Evolutionary conservation across 2,329 filamentous ascomycete genomes (phyloP), one percentile per base, ranked within the genome.

Genomic region (Fonsecaea monophora): DNA sequence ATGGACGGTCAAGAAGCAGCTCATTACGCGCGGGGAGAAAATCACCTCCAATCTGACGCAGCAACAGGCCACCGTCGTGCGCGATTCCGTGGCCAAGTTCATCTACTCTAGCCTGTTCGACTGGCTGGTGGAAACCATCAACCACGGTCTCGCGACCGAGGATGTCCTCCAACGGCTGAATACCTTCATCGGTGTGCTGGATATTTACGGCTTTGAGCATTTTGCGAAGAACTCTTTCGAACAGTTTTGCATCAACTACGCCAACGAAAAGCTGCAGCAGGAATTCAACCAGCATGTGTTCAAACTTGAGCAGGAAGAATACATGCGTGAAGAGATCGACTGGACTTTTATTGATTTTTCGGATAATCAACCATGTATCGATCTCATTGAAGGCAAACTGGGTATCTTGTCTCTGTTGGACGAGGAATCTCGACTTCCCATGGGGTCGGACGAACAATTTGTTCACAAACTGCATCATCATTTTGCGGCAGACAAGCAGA

Each of bases 301-400:
- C 87, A 97, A 98, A 80, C 87, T 99, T 25, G 95, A 99, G 79
- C 95, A 99, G 78, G 95, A 99, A 78, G 95, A 99, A 79, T 99
- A 99, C 77, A 86, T 97, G 48, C 89, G 90, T 63, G 95, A 99
- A 81, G 85, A 98, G 81, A 99, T 99, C 72, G 94, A 98, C 81
- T 99, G 95, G 95, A 97, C 92, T 9, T 99, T 99, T 77, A 99
- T 99, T 77, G 95, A 99, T 77, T 99, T 99, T 80, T 96, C 94
- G 5, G 95, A 99, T 80, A 99, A 99, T 75, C 95, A 99, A 81
- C 95, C 95, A 18, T 99, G 95, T 82, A 99, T 99, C 74, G 95
- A 99, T 78, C 82, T 99, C 61, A 99, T 99, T 73, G 95, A 99
- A 82, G 94, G 93, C 73, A 98, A 96, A 79, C 87, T 99, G 73